Evolutionary conservation across 179 eudicot genomes (phyloP).

Genomic region (Camellia oleifera): DNA sequence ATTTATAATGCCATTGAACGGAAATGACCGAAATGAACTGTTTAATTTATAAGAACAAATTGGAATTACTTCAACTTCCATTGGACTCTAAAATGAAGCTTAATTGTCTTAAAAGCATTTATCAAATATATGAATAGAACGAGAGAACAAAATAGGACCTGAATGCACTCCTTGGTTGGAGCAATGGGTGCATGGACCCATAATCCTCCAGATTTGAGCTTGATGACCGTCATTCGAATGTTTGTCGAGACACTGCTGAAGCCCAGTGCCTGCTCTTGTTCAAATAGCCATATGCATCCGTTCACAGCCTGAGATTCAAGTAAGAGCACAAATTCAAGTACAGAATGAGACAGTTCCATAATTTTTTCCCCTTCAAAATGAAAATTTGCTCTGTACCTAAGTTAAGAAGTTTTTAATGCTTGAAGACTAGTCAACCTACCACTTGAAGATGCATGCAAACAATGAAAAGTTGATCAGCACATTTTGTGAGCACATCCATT

Average conservation of each 20-base stretch:
- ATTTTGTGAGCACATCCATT: not conserved
- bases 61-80: not conserved
- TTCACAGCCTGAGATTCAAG: slow-evolving; percentile 58
- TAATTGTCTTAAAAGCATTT: not conserved
- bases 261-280: slow-evolving; percentile 97
- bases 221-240: slow-evolving; percentile 93
- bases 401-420: not conserved
- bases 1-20: not conserved
- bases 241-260: slow-evolving; percentile 98
- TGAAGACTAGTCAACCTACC: not conserved
- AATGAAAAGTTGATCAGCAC: not conserved
- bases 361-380: not conserved
- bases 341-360: not conserved
- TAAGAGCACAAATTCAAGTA: not conserved
- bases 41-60: not conserved
- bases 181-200: slow-evolving; percentile 99
- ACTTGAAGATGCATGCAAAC: not conserved
- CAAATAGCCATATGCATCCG: slow-evolving; percentile 84
- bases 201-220: slow-evolving; percentile 95
- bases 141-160: slow-evolving; percentile 40
- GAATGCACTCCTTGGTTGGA: slow-evolving; percentile 94
- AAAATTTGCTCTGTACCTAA: not conserved
- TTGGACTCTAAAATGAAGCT: not conserved
- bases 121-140: not conserved
- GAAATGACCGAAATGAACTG: not conserved